Percentiles rank a stretch among this genome's conserved stretches.
Conservation (phyloP, 345 rosid genomes). For the Camelina sativa region DNA sequence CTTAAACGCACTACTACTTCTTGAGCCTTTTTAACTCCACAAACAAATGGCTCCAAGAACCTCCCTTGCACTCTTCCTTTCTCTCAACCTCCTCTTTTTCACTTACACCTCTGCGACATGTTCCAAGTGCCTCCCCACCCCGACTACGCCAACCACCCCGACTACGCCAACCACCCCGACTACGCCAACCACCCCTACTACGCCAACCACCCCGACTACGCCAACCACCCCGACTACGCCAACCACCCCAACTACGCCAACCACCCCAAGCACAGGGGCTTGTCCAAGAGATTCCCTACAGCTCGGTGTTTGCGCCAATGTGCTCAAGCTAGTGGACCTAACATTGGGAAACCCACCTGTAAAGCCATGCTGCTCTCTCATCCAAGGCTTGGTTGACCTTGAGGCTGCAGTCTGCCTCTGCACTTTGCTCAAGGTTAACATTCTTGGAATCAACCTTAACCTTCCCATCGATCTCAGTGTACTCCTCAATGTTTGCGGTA, state of each 20-base stretch:
- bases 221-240: neutral
- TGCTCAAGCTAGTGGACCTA: conserved; percentile 46
- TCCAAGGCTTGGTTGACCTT: conserved; percentile 52
- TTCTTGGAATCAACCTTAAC: conserved; percentile 55
- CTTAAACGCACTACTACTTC: conserved; percentile 3
- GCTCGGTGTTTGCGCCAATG: conserved; percentile 48
- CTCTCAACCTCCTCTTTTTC: conserved; percentile 58
- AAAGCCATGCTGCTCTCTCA: conserved; percentile 48
- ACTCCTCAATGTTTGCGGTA: conserved; percentile 50
- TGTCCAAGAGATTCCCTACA: conserved; percentile 52
- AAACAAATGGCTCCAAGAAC: conserved; percentile 54
- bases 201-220: conserved; percentile 18
- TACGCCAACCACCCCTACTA: conserved; percentile 11
- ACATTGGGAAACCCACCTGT: conserved; percentile 50
- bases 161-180: too few relatives aligned
- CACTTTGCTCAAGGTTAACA: conserved; percentile 47
- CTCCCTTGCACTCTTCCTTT: conserved; percentile 55
- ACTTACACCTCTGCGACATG: conserved; percentile 54
- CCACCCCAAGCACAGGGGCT: conserved; percentile 19
- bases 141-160: conserved; percentile 5
- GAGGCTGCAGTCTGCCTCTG: conserved; percentile 65
- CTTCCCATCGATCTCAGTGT: conserved; percentile 51
- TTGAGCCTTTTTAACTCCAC: conserved; percentile 3
- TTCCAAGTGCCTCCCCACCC: conserved; percentile 48
- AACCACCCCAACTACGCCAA: too few relatives aligned